Evolutionary conservation across 176 grass and related monocot species (phyloP).

Genomic region (Triticum aestivum): IWGSC_CS_RefSeq_v2.1 NC_057804.1:488821791-488822290

Average conservation of each 20-base stretch:
- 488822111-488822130: no score
- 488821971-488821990: neutral
- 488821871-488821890: neutral
- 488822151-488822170: neutral
- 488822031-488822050: neutral
- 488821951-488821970: neutral
- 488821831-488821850: neutral
- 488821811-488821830: neutral
- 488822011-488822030: neutral
- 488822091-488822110: no score
- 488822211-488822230: neutral
- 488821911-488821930: no score
- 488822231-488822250: neutral
- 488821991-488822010: neutral
- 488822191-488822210: neutral
- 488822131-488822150: neutral
- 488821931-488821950: neutral
- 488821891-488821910: no score
- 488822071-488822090: no score
- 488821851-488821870: neutral
- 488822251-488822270: neutral
- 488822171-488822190: neutral
- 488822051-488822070: neutral
- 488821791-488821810: neutral
- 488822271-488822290: neutral